Percentiles rank a stretch among this genome's conserved stretches.
Evolutionary conservation across 108 stramenopile genomes (phyloP).

Genomic region (Nitzschia sp.): DNA sequence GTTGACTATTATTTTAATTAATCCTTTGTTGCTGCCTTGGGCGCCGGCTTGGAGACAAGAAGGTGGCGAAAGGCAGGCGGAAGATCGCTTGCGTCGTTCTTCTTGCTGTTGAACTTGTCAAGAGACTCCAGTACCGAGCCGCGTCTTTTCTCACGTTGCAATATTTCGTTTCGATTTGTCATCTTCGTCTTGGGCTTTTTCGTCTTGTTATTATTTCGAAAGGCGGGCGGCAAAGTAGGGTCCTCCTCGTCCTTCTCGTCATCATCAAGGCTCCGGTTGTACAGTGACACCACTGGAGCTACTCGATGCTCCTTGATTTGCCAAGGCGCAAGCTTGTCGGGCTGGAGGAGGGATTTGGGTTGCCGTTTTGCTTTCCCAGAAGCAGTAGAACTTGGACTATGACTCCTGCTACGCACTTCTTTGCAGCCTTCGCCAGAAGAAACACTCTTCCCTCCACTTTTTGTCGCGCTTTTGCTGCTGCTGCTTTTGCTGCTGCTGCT

Average conservation of each 20-base stretch:
- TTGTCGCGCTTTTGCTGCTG: too few species aligned
- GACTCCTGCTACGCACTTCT: neutral
- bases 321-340: constrained; percentile 9
- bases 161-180: neutral
- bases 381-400: constrained; percentile 3
- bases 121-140: neutral
- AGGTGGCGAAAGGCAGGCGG: constrained; percentile 3
- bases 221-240: neutral
- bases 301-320: constrained; percentile 18
- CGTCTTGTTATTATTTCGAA: neutral
- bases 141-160: neutral
- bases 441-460: neutral
- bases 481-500: too few species aligned
- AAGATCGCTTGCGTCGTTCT: neutral
- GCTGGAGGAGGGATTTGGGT: constrained; percentile 10
- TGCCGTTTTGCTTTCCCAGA: neutral
- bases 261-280: constrained; percentile 10
- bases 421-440: neutral
- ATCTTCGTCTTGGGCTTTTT: neutral
- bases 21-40: too few species aligned
- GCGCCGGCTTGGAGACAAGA: too few species aligned
- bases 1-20: too few species aligned
- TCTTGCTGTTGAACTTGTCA: neutral
- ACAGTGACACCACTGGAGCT: neutral
- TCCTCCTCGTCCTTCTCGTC: constrained; percentile 8